Evolutionary conservation across 305 asterid genomes (phyloP).

Genomic region (Vinca major): DNA sequence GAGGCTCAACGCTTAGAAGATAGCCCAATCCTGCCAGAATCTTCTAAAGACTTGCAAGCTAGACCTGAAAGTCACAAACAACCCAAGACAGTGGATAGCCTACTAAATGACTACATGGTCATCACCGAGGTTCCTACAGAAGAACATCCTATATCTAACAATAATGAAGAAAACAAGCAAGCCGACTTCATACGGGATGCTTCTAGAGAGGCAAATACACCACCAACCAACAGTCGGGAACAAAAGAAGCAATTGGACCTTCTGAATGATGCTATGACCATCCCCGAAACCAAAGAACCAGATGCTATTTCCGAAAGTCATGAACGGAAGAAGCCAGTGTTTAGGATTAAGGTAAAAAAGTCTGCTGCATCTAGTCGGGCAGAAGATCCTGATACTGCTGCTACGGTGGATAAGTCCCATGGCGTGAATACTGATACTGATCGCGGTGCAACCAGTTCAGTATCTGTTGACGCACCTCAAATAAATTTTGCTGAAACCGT

Average conservation of each 20-base stretch:
- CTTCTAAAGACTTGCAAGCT: slow-evolving; percentile 16
- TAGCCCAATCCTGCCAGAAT: slow-evolving; percentile 15
- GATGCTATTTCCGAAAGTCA: slow-evolving; percentile 45
- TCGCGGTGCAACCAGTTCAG: slow-evolving; percentile 76
- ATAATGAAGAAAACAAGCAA: slow-evolving; percentile 15
- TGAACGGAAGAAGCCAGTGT: slow-evolving; percentile 65
- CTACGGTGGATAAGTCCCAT: slow-evolving; percentile 32
- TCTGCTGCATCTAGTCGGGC: slow-evolving; percentile 56
- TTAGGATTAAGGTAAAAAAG: slow-evolving; percentile 68
- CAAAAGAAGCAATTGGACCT: slow-evolving; percentile 25
- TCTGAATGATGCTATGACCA: slow-evolving; percentile 19
- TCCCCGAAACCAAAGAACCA: slow-evolving; percentile 34
- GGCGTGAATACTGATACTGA: slow-evolving; percentile 43
- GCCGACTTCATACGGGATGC: slow-evolving; percentile 25
- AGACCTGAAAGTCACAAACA: slow-evolving; percentile 33
- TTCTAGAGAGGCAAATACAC: slow-evolving; percentile 19
- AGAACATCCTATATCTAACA: not conserved
- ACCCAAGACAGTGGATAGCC: slow-evolving; percentile 14
- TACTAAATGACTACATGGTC: slow-evolving; percentile 6
- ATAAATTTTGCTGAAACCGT: slow-evolving; percentile 39
- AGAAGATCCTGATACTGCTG: slow-evolving; percentile 36
- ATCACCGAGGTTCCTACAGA: slow-evolving; percentile 9
- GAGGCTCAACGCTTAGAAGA: slow-evolving; percentile 23
- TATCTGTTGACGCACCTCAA: slow-evolving; percentile 75
- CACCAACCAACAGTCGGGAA: slow-evolving; percentile 15